Conservation (phyloP, 2,329 filamentous ascomycete species). For the Aspergillus ochraceoroseus region DNA sequence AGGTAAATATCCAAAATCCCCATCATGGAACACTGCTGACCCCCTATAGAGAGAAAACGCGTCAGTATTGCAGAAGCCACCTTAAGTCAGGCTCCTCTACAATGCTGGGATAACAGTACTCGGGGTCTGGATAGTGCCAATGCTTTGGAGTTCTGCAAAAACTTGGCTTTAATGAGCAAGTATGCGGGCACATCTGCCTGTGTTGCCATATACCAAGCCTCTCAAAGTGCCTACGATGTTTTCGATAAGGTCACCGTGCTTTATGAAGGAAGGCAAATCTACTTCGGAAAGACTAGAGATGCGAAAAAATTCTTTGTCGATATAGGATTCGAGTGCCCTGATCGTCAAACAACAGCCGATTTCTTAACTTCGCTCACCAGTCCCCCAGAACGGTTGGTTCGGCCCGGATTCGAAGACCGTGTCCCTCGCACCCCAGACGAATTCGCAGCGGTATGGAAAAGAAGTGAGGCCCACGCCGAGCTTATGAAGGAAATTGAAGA, state of each 20-base stretch:
- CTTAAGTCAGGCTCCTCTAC: slow-evolving; percentile 65
- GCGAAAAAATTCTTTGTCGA: slow-evolving; percentile 71
- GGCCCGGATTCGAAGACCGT: slow-evolving; percentile 54
- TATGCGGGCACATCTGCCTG: slow-evolving; percentile 80
- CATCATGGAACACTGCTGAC: too few relatives aligned
- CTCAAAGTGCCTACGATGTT: slow-evolving; percentile 70
- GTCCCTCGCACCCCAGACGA: slow-evolving; percentile 65
- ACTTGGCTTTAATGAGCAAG: slow-evolving; percentile 73
- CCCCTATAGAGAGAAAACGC: slow-evolving; percentile 74
- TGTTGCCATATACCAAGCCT: slow-evolving; percentile 80
- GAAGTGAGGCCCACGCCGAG: slow-evolving; percentile 42
- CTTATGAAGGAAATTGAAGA: slow-evolving; percentile 39
- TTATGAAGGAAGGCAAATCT: slow-evolving; percentile 64
- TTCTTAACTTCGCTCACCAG: slow-evolving; percentile 72
- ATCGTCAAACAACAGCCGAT: slow-evolving; percentile 73
- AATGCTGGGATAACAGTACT: slow-evolving; percentile 72
- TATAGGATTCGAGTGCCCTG: slow-evolving; percentile 68
- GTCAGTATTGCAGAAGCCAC: slow-evolving; percentile 81
- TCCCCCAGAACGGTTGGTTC: slow-evolving; percentile 30
- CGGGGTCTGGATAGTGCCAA: slow-evolving; percentile 65
- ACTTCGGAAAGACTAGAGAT: slow-evolving; percentile 63
- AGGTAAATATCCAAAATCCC: too few relatives aligned
- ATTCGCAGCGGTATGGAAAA: slow-evolving; percentile 54
- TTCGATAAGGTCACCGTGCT: slow-evolving; percentile 85
- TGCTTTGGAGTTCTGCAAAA: slow-evolving; percentile 62